Evolutionary conservation across 768 basidiomycete genomes (phyloP).

Genomic region (Kwoniella mangroviensis): DNA sequence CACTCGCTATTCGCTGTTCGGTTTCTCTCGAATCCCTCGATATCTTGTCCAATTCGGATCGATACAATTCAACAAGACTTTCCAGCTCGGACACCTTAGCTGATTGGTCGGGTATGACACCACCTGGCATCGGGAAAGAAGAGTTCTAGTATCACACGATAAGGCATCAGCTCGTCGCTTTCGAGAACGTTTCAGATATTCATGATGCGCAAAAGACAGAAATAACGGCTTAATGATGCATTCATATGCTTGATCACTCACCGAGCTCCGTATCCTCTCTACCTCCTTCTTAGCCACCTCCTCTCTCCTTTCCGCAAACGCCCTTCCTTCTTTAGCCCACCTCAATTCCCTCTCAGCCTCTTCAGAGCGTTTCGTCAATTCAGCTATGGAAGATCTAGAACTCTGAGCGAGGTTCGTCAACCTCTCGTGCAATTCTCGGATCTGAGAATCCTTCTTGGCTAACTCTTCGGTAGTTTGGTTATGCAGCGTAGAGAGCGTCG

Average conservation of each 20-base stretch:
- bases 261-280: conserved; percentile 9
- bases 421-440: conserved; percentile 36
- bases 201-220: too few relatives aligned
- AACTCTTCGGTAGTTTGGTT: conserved; percentile 37
- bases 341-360: conserved; percentile 50
- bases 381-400: conserved; percentile 27
- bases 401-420: conserved; percentile 33
- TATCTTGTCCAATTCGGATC: conserved; percentile 38
- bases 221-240: too few relatives aligned
- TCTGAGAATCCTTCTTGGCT: conserved; percentile 36
- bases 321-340: conserved; percentile 54
- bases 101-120: conserved; percentile 27
- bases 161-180: not conserved
- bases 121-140: conserved; percentile 21
- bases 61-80: conserved; percentile 38
- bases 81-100: conserved; percentile 40
- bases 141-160: not conserved
- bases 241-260: not conserved
- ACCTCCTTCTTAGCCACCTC: conserved; percentile 43
- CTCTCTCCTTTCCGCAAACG: conserved; percentile 44
- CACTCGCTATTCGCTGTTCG: conserved; percentile 43
- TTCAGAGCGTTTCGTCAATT: conserved; percentile 31
- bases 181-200: too few relatives aligned
- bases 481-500: conserved; percentile 47
- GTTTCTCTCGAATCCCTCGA: conserved; percentile 46